A percentile compares a stretch with the other conserved stretches of the same genome.
These are phyloP conservation scores for Gastrolobium villosum DNA, from an alignment of 306 rosid species.

Conservation along the genomic window DNA sequence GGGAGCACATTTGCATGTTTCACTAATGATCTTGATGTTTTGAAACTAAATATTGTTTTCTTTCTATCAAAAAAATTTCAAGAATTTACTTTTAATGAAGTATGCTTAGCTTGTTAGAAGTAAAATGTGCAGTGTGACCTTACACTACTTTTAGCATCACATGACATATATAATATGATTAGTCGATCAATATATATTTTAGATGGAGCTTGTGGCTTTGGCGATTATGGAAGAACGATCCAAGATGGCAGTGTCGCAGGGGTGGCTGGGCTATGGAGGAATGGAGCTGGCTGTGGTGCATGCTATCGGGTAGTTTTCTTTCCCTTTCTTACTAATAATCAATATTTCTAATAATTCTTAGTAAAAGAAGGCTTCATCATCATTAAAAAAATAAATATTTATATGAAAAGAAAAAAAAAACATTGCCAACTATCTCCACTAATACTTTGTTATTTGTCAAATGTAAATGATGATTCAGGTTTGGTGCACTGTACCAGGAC, in stretches of 20 bases:
- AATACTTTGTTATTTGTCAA: background rate
- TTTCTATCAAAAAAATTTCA: background rate
- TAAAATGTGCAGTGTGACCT: background rate
- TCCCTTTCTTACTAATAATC: background rate
- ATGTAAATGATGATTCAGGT: constrained; percentile 46
- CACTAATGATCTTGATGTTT: background rate
- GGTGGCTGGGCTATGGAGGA: constrained; percentile 67
- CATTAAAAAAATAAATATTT: no score
- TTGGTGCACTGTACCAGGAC: constrained; percentile 41
- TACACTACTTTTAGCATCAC: background rate
- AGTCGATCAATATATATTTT: background rate
- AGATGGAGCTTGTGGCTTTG: constrained; percentile 96
- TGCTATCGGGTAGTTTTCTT: constrained; percentile 74
- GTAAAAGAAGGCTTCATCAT: no score
- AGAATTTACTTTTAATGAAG: background rate
- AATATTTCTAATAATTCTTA: background rate
- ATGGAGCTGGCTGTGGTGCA: constrained; percentile 88
- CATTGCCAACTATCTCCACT: no score
- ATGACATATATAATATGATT: background rate
- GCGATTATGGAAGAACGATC: constrained; percentile 76
- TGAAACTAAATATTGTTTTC: background rate
- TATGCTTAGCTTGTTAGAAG: background rate
- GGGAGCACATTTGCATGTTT: background rate
- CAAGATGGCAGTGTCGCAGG: constrained; percentile 80
- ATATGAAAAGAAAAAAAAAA: background rate